Evolutionary conservation across 495 filamentous ascomycete species (phyloP), one percentile per base, ranked within the genome.

Genomic region (Daldinia concentrica): DNA sequence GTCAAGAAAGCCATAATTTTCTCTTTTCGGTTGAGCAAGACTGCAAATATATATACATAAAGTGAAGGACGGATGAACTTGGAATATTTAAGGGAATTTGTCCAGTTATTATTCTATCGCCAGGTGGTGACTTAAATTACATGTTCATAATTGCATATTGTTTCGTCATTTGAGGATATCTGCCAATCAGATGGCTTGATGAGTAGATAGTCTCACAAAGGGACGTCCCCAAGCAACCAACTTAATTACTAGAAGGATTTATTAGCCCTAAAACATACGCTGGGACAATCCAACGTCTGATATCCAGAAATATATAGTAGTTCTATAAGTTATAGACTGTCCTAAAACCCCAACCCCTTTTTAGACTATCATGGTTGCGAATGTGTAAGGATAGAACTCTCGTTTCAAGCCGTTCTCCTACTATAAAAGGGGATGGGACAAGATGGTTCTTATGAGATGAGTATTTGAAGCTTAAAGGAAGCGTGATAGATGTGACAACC

Each of bases 131-230:
- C 12, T 50, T 65, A 19, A 24, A 48, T n/a, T 15, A 22, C 24
- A 30, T 30, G 22, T 14, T 24, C 34, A 36, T 43, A 3, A 37
- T 69, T 43, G 26, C 26, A 64, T 55, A 69, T 55, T 45, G 15
- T 43, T 17, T 60, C 67, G 67, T 69, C 67, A 69, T 60, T 51
- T 12, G 19, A 11, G 11, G 8, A 9, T 12, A 11, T 9, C 45
- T 34, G 12, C 67, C 67, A 69, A 64, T 69, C 36, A 64, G 22
- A 27, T 6, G 5, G 22, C 7, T 50, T 24, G 15, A 12, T 27
- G 19, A 1, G 24, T 11, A 55, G 26, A 48, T 14, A 34, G 34
- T 50, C 56, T 60, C 26, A 41, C 11, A 41, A 4, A 9, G 60
- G 6, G 22, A 63, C 37, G 27, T 17, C 34, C 5, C 41, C 24